These are phyloP conservation scores for Dothiorella sarmentorum DNA, from an alignment of 2,329 filamentous ascomycete genomes.

Conservation along the genomic window DNA sequence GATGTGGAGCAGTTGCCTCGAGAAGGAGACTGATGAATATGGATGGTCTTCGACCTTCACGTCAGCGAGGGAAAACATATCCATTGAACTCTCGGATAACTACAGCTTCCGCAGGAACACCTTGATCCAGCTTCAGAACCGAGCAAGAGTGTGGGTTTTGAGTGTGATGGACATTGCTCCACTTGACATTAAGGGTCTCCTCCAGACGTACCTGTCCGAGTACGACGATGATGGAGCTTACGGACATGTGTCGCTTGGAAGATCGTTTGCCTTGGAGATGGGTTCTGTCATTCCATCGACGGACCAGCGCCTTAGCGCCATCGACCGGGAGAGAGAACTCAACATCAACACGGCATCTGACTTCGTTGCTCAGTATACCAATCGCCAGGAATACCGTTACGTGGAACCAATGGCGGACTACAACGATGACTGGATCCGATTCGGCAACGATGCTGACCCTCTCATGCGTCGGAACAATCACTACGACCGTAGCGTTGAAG, in stretches of 20 bases:
- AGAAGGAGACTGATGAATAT: slow-evolving; percentile 92
- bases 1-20: slow-evolving; percentile 92
- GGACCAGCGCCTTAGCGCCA: slow-evolving; percentile 77
- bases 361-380: slow-evolving; percentile 95
- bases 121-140: slow-evolving; percentile 70
- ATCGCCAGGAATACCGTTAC: slow-evolving; percentile 91
- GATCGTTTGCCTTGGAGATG: slow-evolving; percentile 92
- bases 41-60: slow-evolving; percentile 78
- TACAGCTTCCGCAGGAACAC: slow-evolving; percentile 78
- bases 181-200: slow-evolving; percentile 86
- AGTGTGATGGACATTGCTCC: slow-evolving; percentile 80
- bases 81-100: slow-evolving; percentile 89
- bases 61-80: slow-evolving; percentile 73
- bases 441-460: slow-evolving; percentile 41
- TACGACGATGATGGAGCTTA: slow-evolving; percentile 89
- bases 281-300: slow-evolving; percentile 80
- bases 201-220: slow-evolving; percentile 92
- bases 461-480: slow-evolving; percentile 19
- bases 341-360: slow-evolving; percentile 90
- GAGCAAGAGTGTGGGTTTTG: slow-evolving; percentile 76
- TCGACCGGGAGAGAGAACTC: slow-evolving; percentile 70
- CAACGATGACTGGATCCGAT: slow-evolving; percentile 63
- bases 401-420: slow-evolving; percentile 71
- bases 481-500: slow-evolving; percentile 44
- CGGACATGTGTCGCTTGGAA: slow-evolving; percentile 84